These are phyloP conservation scores for Entomortierella chlamydospora DNA, from an alignment of 192 early-diverging fungal genomes.

Conservation along the genomic window DNA sequence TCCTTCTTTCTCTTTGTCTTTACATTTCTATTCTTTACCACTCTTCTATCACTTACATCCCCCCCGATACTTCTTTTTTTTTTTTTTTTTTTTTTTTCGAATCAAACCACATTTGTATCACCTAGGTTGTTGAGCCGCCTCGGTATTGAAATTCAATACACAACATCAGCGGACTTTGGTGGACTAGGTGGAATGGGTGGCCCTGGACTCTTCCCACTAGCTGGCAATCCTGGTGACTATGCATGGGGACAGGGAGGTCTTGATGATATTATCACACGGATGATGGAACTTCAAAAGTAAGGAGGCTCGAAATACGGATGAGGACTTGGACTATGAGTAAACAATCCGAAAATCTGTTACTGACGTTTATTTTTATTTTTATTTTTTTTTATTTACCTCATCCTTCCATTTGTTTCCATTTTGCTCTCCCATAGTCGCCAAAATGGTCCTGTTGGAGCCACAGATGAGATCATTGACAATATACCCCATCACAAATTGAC, in stretches of 20 bases:
- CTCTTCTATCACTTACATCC: too few species aligned
- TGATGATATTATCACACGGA: slow-evolving; percentile 90
- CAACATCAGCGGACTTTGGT: slow-evolving; percentile 13
- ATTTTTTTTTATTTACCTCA: too few species aligned
- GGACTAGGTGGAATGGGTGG: slow-evolving; percentile 16
- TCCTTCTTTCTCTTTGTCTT: too few species aligned
- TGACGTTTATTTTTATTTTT: background rate
- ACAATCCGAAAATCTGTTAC: background rate
- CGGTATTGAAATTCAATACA: slow-evolving; percentile 31
- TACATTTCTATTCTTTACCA: too few species aligned
- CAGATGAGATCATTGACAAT: slow-evolving; percentile 21
- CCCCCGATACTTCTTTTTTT: too few species aligned
- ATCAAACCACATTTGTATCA: too few species aligned
- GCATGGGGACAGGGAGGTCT: slow-evolving; percentile 84
- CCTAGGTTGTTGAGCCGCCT: slow-evolving; percentile 27
- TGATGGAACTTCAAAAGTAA: slow-evolving; percentile 81
- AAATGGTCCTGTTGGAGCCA: slow-evolving; percentile 29
- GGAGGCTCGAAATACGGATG: background rate
- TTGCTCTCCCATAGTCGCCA: slow-evolving; percentile 8
- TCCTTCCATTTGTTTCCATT: background rate
- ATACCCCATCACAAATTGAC: slow-evolving; percentile 32
- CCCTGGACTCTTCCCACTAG: slow-evolving; percentile 35
- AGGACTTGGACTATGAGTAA: too few species aligned
- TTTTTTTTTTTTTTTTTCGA: too few species aligned
- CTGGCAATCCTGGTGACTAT: slow-evolving; percentile 80